phyloP scores from a whole-genome alignment of 805 yeast species.

The Hanseniaspora mollemarum region DNA sequence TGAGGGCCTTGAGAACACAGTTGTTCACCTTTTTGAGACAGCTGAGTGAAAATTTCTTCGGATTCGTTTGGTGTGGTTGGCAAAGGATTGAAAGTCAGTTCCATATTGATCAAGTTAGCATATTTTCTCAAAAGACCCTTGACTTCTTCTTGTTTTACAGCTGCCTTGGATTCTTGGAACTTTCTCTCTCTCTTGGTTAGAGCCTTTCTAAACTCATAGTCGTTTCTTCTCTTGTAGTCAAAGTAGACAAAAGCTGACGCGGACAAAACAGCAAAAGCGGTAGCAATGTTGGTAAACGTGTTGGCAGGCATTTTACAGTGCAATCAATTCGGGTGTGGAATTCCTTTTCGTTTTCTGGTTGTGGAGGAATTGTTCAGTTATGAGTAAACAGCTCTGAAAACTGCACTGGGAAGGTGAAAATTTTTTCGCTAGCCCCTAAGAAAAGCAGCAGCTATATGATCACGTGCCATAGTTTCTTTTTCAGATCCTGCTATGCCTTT shows the following conservation, averaged over 20 bases:
- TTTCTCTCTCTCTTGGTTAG: conserved; percentile 53
- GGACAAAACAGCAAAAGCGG: conserved; percentile 37
- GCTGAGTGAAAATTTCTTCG: conserved; percentile 66
- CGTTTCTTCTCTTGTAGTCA: conserved; percentile 81
- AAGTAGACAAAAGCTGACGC: conserved; percentile 59
- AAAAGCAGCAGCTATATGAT: not conserved
- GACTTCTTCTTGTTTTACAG: conserved; percentile 42
- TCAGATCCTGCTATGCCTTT: not conserved
- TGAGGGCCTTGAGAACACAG: conserved; percentile 48
- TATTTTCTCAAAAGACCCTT: conserved; percentile 51
- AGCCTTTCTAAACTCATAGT: conserved; percentile 66
- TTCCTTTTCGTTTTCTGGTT: not conserved
- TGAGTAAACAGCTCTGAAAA: too few relatives aligned
- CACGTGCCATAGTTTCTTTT: not conserved
- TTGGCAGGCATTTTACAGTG: not conserved
- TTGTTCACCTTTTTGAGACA: conserved; percentile 78
- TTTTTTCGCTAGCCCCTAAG: too few relatives aligned
- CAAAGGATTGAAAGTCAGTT: conserved; percentile 60
- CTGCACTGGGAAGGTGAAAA: too few relatives aligned
- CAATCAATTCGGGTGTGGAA: not conserved
- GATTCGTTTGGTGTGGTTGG: conserved; percentile 59
- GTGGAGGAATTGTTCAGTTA: too few relatives aligned
- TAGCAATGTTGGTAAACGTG: conserved; percentile 24
- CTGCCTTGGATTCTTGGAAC: conserved; percentile 34
- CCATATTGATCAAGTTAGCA: conserved; percentile 47